These are phyloP conservation scores for Linnemannia schmuckeri DNA, from an alignment of 192 early-diverging fungal species.

Conservation along the genomic window DNA sequence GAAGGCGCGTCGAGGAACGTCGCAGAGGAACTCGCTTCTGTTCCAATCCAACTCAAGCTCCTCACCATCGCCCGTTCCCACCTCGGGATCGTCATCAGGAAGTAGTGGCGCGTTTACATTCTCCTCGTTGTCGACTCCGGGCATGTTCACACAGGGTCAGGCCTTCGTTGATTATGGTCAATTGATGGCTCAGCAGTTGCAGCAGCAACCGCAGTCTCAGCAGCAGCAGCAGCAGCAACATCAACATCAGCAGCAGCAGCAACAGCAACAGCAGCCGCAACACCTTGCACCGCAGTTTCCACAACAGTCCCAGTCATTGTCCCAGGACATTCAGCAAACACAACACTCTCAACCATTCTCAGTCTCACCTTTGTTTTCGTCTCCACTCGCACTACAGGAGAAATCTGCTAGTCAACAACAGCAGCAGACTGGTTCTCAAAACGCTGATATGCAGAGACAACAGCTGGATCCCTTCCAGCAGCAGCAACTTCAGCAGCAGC, in stretches of 20 bases:
- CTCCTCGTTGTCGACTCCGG: slow-evolving; percentile 45
- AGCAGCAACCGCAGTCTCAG: slow-evolving; percentile 4
- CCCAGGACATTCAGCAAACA: neutral
- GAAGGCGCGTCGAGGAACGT: slow-evolving; percentile 15
- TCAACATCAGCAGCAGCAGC: slow-evolving; percentile 21
- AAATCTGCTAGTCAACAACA: slow-evolving; percentile 16
- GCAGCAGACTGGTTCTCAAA: slow-evolving; percentile 16
- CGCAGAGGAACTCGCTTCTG: slow-evolving; percentile 26
- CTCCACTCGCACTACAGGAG: slow-evolving; percentile 35
- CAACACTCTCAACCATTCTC: slow-evolving; percentile 38
- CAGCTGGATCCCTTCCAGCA: slow-evolving; percentile 5
- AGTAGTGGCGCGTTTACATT: slow-evolving; percentile 23
- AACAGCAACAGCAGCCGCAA: slow-evolving; percentile 17
- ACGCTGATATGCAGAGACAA: neutral
- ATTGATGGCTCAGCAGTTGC: slow-evolving; percentile 14
- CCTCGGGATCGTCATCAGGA: neutral
- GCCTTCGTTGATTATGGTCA: slow-evolving; percentile 37
- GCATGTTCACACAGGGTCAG: slow-evolving; percentile 51
- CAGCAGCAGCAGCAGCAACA: slow-evolving; percentile 21
- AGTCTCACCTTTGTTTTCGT: slow-evolving; percentile 45
- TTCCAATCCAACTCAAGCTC: slow-evolving; percentile 1
- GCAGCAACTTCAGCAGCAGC: slow-evolving; percentile 23
- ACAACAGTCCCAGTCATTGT: slow-evolving; percentile 11
- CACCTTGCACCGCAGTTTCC: slow-evolving; percentile 11
- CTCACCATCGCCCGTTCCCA: neutral